These are phyloP conservation scores for Didymella lethalis DNA, from an alignment of 2,329 filamentous ascomycete genomes.

Conservation along the genomic window DNA sequence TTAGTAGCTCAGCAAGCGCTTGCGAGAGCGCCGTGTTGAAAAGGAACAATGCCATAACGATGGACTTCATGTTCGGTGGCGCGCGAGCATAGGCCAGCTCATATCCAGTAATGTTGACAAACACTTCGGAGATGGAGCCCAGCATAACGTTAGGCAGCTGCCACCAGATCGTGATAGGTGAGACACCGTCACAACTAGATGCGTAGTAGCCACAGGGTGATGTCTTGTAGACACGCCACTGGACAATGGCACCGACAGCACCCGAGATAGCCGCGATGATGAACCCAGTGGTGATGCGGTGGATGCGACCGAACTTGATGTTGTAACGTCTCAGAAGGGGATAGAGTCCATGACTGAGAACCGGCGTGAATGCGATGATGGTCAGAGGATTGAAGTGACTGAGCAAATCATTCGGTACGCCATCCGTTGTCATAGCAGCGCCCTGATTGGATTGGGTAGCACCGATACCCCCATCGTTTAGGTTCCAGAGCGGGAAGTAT, in stretches of 20 bases:
- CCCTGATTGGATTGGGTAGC: slow-evolving; percentile 58
- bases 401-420: slow-evolving; percentile 24
- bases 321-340: slow-evolving; percentile 53
- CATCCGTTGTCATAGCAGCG: slow-evolving; percentile 25
- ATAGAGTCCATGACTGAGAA: slow-evolving; percentile 61
- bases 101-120: slow-evolving; percentile 56
- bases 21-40: slow-evolving; percentile 52
- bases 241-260: slow-evolving; percentile 49
- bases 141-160: slow-evolving; percentile 53
- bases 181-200: slow-evolving; percentile 50
- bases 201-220: slow-evolving; percentile 56
- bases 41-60: slow-evolving; percentile 54
- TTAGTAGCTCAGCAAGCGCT: slow-evolving; percentile 54
- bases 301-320: slow-evolving; percentile 59
- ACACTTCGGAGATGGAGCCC: slow-evolving; percentile 35
- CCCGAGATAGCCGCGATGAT: slow-evolving; percentile 59
- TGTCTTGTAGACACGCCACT: slow-evolving; percentile 57
- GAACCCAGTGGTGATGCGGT: slow-evolving; percentile 62
- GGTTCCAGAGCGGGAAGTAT: slow-evolving; percentile 49
- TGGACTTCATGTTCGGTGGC: slow-evolving; percentile 53
- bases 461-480: slow-evolving; percentile 59
- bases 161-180: slow-evolving; percentile 55
- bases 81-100: slow-evolving; percentile 56
- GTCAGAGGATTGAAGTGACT: slow-evolving; percentile 22
- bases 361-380: slow-evolving; percentile 45